Percentiles rank a stretch among this genome's conserved stretches.
These are phyloP conservation scores for Rhodotorula mucilaginosa DNA, from an alignment of 1,284 basidiomycete genomes.

Conservation along the genomic window DNA sequence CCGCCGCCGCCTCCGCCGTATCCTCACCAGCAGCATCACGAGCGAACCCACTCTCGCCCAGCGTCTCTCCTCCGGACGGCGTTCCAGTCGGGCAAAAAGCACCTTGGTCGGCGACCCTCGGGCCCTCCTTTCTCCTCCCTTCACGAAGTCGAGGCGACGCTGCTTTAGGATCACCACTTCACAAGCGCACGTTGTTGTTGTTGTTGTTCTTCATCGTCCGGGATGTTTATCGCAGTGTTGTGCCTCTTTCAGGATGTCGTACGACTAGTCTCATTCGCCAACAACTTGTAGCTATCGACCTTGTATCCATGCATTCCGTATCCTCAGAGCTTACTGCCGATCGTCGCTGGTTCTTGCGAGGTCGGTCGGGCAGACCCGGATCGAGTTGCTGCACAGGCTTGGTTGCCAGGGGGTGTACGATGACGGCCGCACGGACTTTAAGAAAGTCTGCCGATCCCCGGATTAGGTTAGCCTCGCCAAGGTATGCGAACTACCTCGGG, in stretches of 20 bases:
- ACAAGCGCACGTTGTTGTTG: too few species aligned
- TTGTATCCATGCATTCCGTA: not conserved
- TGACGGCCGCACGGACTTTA: not conserved
- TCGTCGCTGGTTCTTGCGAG: too few species aligned
- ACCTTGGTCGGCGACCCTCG: constrained; percentile 4
- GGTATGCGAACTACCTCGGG: too few species aligned
- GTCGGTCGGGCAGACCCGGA: too few species aligned
- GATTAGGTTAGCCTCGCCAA: too few species aligned
- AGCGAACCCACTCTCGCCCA: constrained; percentile 12
- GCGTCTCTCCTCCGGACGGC: constrained; percentile 25
- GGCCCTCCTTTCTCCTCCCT: not conserved
- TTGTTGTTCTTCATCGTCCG: too few species aligned
- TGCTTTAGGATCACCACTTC: not conserved
- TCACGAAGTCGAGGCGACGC: not conserved
- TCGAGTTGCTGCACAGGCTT: not conserved
- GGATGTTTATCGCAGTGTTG: too few species aligned
- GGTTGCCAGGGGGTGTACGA: not conserved
- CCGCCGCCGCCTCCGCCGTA: constrained; percentile 3
- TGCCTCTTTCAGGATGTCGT: too few species aligned
- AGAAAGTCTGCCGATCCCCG: too few species aligned
- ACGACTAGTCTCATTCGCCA: too few species aligned
- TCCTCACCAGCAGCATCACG: constrained; percentile 5
- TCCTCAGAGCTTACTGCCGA: not conserved
- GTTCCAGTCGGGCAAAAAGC: constrained; percentile 19
- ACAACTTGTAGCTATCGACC: not conserved